Evolutionary conservation across 2,329 filamentous ascomycete genomes (phyloP), one percentile per base, ranked within the genome.

Genomic region (Ophiocordyceps unilateralis): DNA sequence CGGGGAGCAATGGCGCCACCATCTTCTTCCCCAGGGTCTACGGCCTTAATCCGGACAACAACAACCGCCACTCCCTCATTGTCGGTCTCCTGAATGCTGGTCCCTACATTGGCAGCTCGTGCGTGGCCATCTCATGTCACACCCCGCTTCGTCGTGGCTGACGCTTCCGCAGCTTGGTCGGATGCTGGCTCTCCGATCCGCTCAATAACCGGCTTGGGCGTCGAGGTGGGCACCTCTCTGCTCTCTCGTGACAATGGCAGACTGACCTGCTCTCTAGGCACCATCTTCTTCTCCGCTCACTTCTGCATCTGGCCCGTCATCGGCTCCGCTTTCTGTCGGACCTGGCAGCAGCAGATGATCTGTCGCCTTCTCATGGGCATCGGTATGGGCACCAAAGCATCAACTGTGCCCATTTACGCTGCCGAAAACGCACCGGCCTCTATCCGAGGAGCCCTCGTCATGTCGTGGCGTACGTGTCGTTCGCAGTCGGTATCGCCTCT

Each of bases 391-490:
- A 67, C 74, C 14, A 83, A 83, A 53, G 72, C 74, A 6, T 72
- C 71, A 1, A 76, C 69, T 0, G 74, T 81, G 0, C 83, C 83
- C 0, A 76, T 88, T 24, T 88, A 84, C 51, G 78, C 80, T 1
- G 82, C 82, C 1, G 83, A 87, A 56, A 82, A 76, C 41, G 69
- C 77, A 0, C 81, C 82, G 0, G 76, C 81, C 2, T 58, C 66
- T 4, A 78, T 86, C 42, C 71, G 81, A 52, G 81, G 82, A 49
- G 82, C 79, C 15, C 65, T 91, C 3, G 83, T 88, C 47, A 89
- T 89, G 83, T 80, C 78, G 47, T 89, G 83, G 83, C 70, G 42
- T 55, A 41, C 24, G 49, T 46, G 5, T 32, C 38, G 5, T 23
- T 10, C 21, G 14, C 21, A 22, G 30, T 2, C 10, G 11, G 5